Evolutionary conservation across 2,329 filamentous ascomycete genomes (phyloP).

Genomic region (Colletotrichum chlorophyti): DNA sequence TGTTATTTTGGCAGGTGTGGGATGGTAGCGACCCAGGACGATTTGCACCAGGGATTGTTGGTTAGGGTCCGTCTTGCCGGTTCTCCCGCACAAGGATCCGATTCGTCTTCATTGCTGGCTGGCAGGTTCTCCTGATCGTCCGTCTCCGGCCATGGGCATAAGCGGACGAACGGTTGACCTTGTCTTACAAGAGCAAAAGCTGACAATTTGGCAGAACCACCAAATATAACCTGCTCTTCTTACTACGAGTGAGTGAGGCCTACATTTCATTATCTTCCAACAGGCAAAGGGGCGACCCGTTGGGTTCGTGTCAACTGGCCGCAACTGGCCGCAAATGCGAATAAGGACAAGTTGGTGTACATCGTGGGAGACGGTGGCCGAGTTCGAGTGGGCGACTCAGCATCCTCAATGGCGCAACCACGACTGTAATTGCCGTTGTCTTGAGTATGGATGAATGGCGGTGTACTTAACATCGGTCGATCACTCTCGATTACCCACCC

Average conservation of each 20-base stretch:
- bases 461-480: constrained; percentile 3
- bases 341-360: background rate
- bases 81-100: constrained; percentile 3
- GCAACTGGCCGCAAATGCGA: background rate
- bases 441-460: constrained; percentile 14
- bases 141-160: no score
- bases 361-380: background rate
- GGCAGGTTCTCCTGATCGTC: background rate
- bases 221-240: constrained; percentile 14
- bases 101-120: background rate
- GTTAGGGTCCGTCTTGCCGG: constrained; percentile 19
- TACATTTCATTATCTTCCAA: background rate
- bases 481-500: background rate
- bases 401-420: background rate
- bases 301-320: background rate
- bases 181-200: background rate
- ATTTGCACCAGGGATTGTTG: constrained; percentile 19
- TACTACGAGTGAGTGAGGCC: constrained; percentile 24
- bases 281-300: background rate
- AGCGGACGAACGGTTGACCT: no score
- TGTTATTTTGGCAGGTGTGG: background rate
- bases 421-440: background rate
- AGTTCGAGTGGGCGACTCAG: background rate
- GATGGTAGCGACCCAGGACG: background rate
- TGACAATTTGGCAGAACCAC: constrained; percentile 6